Base-by-base conservation (phyloP, 2,329 filamentous ascomycete genomes). In the Trichoderma afroharzianum region DNA sequence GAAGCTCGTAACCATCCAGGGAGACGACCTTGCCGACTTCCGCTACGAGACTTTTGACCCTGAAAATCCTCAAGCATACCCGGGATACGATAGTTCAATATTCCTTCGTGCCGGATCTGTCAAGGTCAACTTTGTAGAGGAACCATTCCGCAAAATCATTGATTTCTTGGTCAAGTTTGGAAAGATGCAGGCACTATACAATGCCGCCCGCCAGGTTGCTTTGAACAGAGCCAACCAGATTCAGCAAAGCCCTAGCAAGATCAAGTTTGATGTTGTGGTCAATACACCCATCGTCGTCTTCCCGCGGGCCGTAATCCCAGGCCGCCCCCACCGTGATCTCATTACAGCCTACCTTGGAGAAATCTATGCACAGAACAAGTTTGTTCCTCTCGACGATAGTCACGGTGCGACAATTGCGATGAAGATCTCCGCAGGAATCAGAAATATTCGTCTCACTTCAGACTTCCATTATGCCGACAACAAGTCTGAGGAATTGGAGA, bases 131-230 rank as follows among this genome's bases (percentile, higher is more conserved):
- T 99, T 99, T 80, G 84, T 98, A 4, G 95, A 98, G 73, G 97
- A 99, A 80, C 96, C 96, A 0, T 98, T 98, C 85, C 90, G 96
- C 67, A 98, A 98, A 82, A 98, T 99, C 74, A 93, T 99, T 81
- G 93, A 97, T 75, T 99, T 99, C 81, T 86, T 97, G 57, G 94
- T 99, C 80, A 99, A 99, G 78, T 99, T 99, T 80, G 96, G 97
- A 73, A 97, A 97, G 82, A 99, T 99, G 96, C 96, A 99, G 81
- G 95, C 96, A 26, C 92, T 99, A 68, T 99, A 97, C 85, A 99
- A 99, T 78, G 95, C 96, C 55, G 96, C 97, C 14, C 90, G 97
- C 39, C 94, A 97, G 81, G 97, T 95, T 50, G 96, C 97, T 3
- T 93, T 96, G 50, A 95, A 93, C 73, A 95, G 98, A 80, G 97